These are phyloP conservation scores for Lepidopterella palustris DNA, from an alignment of 495 filamentous ascomycete genomes.

Conservation along the genomic window DNA sequence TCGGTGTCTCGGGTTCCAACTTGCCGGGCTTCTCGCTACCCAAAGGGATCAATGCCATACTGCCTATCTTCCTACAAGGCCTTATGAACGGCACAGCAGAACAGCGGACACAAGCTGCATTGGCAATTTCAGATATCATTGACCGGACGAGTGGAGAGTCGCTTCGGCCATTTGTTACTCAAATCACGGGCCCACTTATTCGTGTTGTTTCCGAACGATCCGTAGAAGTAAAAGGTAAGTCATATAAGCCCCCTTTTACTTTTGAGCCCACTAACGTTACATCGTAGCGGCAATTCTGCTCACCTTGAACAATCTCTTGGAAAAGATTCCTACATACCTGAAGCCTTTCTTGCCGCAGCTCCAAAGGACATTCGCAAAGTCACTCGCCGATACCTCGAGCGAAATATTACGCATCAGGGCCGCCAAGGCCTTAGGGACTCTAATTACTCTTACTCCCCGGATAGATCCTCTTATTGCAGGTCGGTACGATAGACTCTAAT, in stretches of 20 bases:
- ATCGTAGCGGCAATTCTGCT: slow-evolving; percentile 72
- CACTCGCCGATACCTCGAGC: slow-evolving; percentile 85
- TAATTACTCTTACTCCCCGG: slow-evolving; percentile 92
- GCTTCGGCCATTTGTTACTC: slow-evolving; percentile 87
- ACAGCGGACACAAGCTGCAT: slow-evolving; percentile 81
- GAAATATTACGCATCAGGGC: slow-evolving; percentile 80
- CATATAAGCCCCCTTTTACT: no score
- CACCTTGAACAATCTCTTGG: slow-evolving; percentile 87
- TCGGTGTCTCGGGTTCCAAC: slow-evolving; percentile 79
- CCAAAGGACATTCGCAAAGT: slow-evolving; percentile 93
- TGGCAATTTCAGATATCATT: slow-evolving; percentile 92
- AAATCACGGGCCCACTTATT: slow-evolving; percentile 95
- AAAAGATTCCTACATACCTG: slow-evolving; percentile 92
- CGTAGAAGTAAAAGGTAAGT: slow-evolving; percentile 67
- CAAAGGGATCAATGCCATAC: slow-evolving; percentile 93
- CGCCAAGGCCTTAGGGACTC: slow-evolving; percentile 90
- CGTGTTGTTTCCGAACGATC: slow-evolving; percentile 94
- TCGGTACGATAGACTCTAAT: not conserved
- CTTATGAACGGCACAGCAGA: slow-evolving; percentile 92
- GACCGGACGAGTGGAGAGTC: slow-evolving; percentile 80
- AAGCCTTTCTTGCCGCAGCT: slow-evolving; percentile 97
- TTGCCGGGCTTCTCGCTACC: slow-evolving; percentile 86
- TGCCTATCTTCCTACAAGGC: slow-evolving; percentile 96
- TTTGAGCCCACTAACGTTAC: slow-evolving; percentile 9
- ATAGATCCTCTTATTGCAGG: slow-evolving; percentile 79